A percentile compares a stretch with the other conserved stretches of the same genome.
These are phyloP conservation scores for Zygoascus sp. DNA, from an alignment of 1,139 yeast species.

Conservation along the genomic window DNA sequence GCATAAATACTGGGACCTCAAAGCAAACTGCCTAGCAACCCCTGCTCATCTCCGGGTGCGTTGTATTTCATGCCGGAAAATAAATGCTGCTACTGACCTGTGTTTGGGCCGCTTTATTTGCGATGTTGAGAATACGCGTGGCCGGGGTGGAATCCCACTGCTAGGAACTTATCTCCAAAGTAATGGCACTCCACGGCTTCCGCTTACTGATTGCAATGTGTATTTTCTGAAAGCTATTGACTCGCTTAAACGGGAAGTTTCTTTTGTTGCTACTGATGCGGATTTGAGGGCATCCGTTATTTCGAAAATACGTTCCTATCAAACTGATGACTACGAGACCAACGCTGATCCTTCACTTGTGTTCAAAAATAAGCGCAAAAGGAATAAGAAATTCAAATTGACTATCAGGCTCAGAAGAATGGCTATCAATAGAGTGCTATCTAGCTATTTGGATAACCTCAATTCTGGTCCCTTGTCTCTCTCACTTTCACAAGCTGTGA, in stretches of 20 bases:
- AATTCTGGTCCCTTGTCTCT: slow-evolving; percentile 17
- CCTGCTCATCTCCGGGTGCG: not conserved
- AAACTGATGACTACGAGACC: not conserved
- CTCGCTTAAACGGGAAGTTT: not conserved
- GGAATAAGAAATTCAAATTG: not conserved
- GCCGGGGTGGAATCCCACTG: too few relatives aligned
- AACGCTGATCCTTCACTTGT: too few relatives aligned
- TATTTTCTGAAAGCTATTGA: too few relatives aligned
- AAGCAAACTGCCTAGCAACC: not conserved
- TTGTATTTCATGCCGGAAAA: not conserved
- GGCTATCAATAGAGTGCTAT: slow-evolving; percentile 11
- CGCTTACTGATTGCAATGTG: too few relatives aligned
- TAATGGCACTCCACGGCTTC: too few relatives aligned
- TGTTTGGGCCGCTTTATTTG: not conserved
- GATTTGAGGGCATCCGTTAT: not conserved
- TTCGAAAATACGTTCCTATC: not conserved
- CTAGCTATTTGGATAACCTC: slow-evolving; percentile 26
- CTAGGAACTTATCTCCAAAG: too few relatives aligned
- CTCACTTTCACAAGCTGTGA: slow-evolving; percentile 37
- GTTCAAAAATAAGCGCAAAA: not conserved
- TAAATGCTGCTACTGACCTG: not conserved
- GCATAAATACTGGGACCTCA: not conserved
- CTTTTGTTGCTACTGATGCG: not conserved
- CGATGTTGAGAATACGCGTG: not conserved
- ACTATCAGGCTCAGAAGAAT: not conserved